Conservation (phyloP, 73 alveolate species). For the Durusdinium trenchii region DNA sequence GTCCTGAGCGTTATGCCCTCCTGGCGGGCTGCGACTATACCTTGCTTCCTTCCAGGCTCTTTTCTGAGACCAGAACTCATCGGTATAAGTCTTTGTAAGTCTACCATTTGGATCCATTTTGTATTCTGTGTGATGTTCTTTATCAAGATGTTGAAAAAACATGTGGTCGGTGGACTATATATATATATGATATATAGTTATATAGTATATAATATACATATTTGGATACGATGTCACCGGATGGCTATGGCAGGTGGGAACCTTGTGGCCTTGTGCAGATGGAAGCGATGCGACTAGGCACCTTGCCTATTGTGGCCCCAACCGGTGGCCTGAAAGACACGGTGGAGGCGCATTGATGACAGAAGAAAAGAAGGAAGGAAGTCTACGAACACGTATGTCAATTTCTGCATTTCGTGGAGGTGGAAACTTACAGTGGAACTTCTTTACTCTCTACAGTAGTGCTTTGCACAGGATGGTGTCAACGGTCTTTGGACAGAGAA, state of each 20-base stretch:
- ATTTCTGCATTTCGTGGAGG: too few relatives aligned
- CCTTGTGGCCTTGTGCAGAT: conserved; percentile 94
- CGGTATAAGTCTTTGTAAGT: too few relatives aligned
- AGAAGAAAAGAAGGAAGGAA: background rate
- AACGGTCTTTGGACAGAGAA: conserved; percentile 82
- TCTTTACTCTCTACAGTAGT: background rate
- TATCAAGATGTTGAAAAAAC: too few relatives aligned
- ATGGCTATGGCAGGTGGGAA: conserved; percentile 81
- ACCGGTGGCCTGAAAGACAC: conserved; percentile 94
- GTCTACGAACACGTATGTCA: too few relatives aligned
- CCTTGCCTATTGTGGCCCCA: conserved; percentile 90
- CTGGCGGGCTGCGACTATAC: conserved; percentile 88
- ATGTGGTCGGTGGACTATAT: too few relatives aligned
- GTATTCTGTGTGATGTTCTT: too few relatives aligned
- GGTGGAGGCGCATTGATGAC: conserved; percentile 45
- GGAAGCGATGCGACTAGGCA: conserved; percentile 94
- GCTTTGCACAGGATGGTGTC: conserved; percentile 81
- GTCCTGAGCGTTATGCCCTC: conserved; percentile 83
- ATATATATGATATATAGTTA: too few relatives aligned
- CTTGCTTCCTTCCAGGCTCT: conserved; percentile 82
- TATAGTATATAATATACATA: too few relatives aligned
- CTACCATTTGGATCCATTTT: too few relatives aligned
- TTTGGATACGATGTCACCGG: too few relatives aligned
- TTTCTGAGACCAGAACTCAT: too few relatives aligned
- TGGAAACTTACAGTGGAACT: too few relatives aligned